These are phyloP conservation scores for Coffea humblotiana DNA, from an alignment of 305 asterid species.

Conservation along the genomic window DNA sequence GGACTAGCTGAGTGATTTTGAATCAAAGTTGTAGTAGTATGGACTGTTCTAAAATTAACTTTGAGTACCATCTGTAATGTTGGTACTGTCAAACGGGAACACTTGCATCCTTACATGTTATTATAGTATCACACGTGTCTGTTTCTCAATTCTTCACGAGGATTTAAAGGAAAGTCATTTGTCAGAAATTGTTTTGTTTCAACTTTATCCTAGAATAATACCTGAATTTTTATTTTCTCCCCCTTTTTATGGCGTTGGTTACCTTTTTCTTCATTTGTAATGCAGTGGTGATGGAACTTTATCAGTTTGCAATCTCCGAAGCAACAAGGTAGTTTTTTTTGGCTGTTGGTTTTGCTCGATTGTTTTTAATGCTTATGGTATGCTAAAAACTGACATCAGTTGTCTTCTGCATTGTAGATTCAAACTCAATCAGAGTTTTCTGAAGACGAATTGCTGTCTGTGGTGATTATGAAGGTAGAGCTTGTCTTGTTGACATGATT, in stretches of 20 bases:
- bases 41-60: background rate
- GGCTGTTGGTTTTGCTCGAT: slow-evolving; percentile 6
- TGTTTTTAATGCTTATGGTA: slow-evolving; percentile 7
- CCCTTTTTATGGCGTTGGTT: slow-evolving; percentile 4
- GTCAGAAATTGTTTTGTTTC: background rate
- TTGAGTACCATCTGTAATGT: background rate
- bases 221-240: background rate
- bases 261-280: slow-evolving; percentile 18
- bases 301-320: slow-evolving; percentile 87
- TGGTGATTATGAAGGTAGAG: slow-evolving; percentile 90
- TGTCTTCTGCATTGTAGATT: slow-evolving; percentile 44
- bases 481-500: background rate
- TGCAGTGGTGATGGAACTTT: slow-evolving; percentile 92
- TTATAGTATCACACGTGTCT: background rate
- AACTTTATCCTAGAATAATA: background rate
- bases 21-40: background rate
- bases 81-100: background rate
- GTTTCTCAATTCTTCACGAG: too few relatives aligned
- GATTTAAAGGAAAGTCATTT: background rate
- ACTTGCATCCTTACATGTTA: background rate
- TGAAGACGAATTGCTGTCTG: slow-evolving; percentile 89
- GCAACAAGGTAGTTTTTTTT: slow-evolving; percentile 64
- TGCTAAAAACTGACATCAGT: background rate
- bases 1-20: background rate
- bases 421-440: slow-evolving; percentile 93